Evolutionary conservation across 345 rosid species (phyloP), one percentile per base, ranked within the genome.

Genomic region (Populus tremula): DNA sequence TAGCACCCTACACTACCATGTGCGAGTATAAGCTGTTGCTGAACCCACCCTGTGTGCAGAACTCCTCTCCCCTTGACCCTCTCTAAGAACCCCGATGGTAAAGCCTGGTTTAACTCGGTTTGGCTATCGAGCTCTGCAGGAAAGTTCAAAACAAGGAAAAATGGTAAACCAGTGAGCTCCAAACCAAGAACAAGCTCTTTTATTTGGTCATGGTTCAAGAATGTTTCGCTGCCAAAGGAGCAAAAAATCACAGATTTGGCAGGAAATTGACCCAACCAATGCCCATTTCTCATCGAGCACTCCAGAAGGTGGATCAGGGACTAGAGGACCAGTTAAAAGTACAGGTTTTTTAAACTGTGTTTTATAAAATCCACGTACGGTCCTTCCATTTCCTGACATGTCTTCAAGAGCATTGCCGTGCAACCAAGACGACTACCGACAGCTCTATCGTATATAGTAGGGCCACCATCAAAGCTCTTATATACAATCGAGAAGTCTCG

Each of bases 41-140:
- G 89, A 20, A 84, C 82, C 89, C 87, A 84, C 8, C 87, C 85
- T 11, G 73, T 49, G 73, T 84, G 82, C 65, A 82, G 68, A 9
- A 76, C 33, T 3, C 77, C 81, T 49, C 85, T 80, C 27, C 65
- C 83, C 25, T 66, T 54, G 41, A 80, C 82, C 50, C 83, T 79
- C 59, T 84, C 79, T 61, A 29, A 3, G 67, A 84, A 84, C 43
- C 81, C 81, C 49, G 73, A n/a, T 2, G 87, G 89, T 39, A 84
- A 56, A 45, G 72, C 74, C 8, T 61, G 7, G 5, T 54, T 33
- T 45, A 84, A 14, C 50, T 72, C 72, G 13, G 62, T 6, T 12
- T 13, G 73, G 5, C 45, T 64, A 5, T 81, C 36, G 12, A 50
- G 20, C 21, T 45, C 79, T 0, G 62, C 63, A 0, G 84, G 86